phyloP scores from a whole-genome alignment of 148 eudicot species.

The Vaccinium vitisidaea region DNA sequence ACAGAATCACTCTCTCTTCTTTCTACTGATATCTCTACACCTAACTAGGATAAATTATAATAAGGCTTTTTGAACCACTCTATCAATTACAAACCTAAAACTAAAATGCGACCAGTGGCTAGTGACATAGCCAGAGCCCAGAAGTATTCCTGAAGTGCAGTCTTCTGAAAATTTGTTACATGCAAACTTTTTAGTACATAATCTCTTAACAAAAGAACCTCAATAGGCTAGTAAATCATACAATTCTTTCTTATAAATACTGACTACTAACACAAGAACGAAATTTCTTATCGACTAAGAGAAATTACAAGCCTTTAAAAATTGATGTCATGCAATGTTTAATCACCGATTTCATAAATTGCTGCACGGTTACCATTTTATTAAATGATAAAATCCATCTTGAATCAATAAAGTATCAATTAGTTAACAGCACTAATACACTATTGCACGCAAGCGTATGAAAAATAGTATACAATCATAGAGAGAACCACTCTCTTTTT shows the following conservation, averaged over 20 bases:
- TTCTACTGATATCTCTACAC: background rate
- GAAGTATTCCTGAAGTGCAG: constrained; percentile 43
- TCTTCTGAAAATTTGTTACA: constrained; percentile 22
- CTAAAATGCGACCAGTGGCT: constrained; percentile 31
- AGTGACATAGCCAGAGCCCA: constrained; percentile 24
- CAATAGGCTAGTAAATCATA: background rate
- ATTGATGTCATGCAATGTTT: background rate
- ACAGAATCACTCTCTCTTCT: background rate
- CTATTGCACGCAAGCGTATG: background rate
- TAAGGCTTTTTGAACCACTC: background rate
- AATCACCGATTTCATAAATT: background rate
- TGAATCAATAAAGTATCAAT: background rate
- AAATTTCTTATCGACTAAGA: background rate
- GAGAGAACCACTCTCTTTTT: background rate
- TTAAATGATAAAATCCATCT: background rate
- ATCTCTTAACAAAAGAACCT: background rate
- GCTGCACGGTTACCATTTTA: background rate
- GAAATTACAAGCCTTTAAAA: background rate
- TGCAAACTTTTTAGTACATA: background rate
- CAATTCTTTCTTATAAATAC: background rate
- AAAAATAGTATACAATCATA: background rate
- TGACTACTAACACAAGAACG: background rate
- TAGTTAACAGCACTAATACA: background rate
- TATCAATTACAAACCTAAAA: background rate
- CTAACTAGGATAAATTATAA: background rate